phyloP scores from a whole-genome alignment of 75 land plant species.

The Picea sitchensis region DNA sequence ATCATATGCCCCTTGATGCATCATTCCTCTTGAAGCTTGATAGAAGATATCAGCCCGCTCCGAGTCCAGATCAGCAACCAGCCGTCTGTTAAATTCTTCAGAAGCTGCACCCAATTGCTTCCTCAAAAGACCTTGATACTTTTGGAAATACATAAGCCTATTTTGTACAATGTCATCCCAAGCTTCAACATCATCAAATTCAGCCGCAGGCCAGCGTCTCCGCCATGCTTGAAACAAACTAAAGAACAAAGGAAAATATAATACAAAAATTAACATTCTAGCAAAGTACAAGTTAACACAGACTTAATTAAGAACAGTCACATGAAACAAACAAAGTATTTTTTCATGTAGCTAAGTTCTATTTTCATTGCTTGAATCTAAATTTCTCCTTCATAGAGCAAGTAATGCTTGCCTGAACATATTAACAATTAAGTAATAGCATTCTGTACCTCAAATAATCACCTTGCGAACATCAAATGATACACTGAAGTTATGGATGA shows the following conservation, averaged over 20 bases:
- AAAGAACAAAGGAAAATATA: background rate
- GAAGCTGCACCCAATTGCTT: background rate
- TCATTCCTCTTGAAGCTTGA: constrained; percentile 32
- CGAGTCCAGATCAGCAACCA: constrained; percentile 20
- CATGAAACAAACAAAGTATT: background rate
- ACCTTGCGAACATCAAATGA: background rate
- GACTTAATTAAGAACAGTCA: background rate
- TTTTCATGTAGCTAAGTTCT: background rate
- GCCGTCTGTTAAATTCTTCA: background rate
- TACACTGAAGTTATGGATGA: background rate
- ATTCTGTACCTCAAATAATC: background rate
- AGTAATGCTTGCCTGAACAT: background rate
- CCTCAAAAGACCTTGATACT: constrained; percentile 21
- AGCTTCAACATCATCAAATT: constrained; percentile 45
- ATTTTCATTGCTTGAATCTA: background rate
- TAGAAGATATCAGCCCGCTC: constrained; percentile 29
- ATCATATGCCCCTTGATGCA: constrained; percentile 28
- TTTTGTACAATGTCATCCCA: constrained; percentile 59
- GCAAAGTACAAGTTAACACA: background rate
- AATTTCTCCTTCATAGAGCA: background rate
- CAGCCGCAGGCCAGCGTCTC: constrained; percentile 42
- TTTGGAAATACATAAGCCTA: constrained; percentile 34
- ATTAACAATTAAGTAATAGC: background rate
- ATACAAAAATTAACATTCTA: background rate
- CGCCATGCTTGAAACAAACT: constrained; percentile 32